A percentile compares a stretch with the other conserved stretches of the same genome.
These are phyloP conservation scores for Adansonia gregorii DNA, from an alignment of 441 rosid species.

Conservation along the genomic window DNA sequence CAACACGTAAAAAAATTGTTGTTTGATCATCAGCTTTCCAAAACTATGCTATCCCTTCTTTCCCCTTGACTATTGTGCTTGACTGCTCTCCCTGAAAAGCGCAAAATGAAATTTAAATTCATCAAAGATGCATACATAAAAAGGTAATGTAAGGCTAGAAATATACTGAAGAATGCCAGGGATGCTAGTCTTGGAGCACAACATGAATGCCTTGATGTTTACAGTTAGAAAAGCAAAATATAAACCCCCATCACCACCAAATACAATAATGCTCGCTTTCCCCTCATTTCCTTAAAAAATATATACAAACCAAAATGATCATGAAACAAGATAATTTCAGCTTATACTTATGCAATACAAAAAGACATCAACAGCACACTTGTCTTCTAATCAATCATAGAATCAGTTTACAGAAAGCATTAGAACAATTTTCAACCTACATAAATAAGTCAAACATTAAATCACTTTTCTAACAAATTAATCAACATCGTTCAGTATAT, in stretches of 20 bases:
- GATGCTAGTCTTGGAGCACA: neutral
- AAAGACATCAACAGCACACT: neutral
- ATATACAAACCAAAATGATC: neutral
- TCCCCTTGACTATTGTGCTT: slow-evolving; percentile 21
- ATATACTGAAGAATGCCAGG: neutral
- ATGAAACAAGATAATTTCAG: neutral
- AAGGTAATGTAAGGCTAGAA: neutral
- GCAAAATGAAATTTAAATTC: slow-evolving; percentile 11
- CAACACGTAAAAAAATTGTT: slow-evolving; percentile 40
- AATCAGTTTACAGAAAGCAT: neutral
- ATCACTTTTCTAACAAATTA: neutral
- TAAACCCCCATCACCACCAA: neutral
- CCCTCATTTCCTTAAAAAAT: neutral
- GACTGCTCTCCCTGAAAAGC: slow-evolving; percentile 36
- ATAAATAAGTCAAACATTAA: slow-evolving; percentile 8
- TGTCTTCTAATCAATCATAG: neutral
- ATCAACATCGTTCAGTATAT: neutral
- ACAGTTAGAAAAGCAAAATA: neutral
- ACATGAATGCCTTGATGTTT: neutral
- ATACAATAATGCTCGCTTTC: neutral
- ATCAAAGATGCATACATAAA: slow-evolving; percentile 7
- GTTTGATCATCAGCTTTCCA: slow-evolving; percentile 32
- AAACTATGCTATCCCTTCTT: slow-evolving; percentile 26
- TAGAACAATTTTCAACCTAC: neutral
- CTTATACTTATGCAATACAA: neutral